Base-by-base conservation (phyloP, 495 filamentous ascomycete species). In the Hypoxylon fuscum region DNA sequence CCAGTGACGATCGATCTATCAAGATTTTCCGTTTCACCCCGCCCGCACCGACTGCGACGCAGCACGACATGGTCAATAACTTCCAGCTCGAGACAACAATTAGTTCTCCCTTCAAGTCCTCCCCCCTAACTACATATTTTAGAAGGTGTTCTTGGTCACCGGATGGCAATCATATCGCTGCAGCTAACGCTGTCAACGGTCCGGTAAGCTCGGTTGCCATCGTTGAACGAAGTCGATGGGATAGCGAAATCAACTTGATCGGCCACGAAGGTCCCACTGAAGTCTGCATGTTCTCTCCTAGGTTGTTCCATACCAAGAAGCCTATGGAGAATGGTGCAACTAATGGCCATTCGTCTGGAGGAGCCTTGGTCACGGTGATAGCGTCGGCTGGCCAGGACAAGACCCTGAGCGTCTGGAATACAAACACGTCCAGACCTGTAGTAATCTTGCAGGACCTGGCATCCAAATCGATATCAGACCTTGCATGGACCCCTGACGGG, bases 351-450 rank as follows among this genome's bases (percentile, higher is more conserved):
- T 41, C 70, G 11, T 37, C 68, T 2, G 73, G 71, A 48, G 72
- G 70, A 20, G 59, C 73, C 38, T 79, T 92, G n/a, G 90, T 96
- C 3, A 98, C 94, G 0, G 95, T 98, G 0, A 95, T 98, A 69
- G 95, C 95, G 1, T 97, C 93, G 64, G 95, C 93, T 2, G 95
- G 95, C 11, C 96, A 96, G 59, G 95, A 99, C 72, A 97, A 97
- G 72, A 90, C 93, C 0, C 72, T 99, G 27, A 97, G 89, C 70
- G 85, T 99, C 32, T 99, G 95, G 95, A 96, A 97, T 70, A 99
- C 95, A 5, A 96, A 90, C 59, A 94, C 91, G 41, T 91, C 95
- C 5, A 76, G 94, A 38, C 95, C 95, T 0, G 87, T 98, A 27
- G 87, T 96, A 8, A 92, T 97, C 31, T 81, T 89, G 4, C 90